These are phyloP conservation scores for Collybiopsis confluens DNA, from an alignment of 768 basidiomycete genomes.

Conservation along the genomic window DNA sequence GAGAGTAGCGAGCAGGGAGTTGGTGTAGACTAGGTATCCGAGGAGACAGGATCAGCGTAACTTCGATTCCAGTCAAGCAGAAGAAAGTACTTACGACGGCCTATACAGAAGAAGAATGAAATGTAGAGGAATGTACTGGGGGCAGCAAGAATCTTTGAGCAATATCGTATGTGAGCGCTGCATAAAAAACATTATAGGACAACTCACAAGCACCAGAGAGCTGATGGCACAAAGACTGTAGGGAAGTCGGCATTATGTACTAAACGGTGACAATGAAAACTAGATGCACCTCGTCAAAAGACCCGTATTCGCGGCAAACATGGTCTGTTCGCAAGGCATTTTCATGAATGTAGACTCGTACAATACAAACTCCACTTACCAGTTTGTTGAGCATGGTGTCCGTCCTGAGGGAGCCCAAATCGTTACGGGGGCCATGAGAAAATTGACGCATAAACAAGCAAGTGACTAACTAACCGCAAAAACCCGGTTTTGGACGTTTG, in stretches of 20 bases:
- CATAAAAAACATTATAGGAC: no score
- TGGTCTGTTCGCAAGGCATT: conserved; percentile 31
- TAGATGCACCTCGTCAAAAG: conserved; percentile 28
- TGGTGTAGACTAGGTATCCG: conserved; percentile 49
- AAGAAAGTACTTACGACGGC: conserved; percentile 36
- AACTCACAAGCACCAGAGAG: conserved; percentile 42
- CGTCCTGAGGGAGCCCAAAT: no score
- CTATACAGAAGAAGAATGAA: conserved; percentile 49
- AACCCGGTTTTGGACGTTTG: conserved; percentile 49
- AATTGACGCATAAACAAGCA: no score
- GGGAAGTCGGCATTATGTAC: no score
- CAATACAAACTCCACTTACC: conserved; percentile 21
- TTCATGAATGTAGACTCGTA: no score
- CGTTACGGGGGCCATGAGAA: no score
- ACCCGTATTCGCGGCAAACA: conserved; percentile 54
- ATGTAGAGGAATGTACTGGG: conserved; percentile 42
- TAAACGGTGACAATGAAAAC: no score
- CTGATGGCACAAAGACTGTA: conserved; percentile 43
- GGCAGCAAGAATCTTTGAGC: conserved; percentile 28
- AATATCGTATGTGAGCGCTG: no score
- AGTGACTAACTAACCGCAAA: no score
- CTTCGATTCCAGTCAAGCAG: no score
- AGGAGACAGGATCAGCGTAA: no score
- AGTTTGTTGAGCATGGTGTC: conserved; percentile 50
- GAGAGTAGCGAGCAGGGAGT: conserved; percentile 48